phyloP scores from a whole-genome alignment of 257 asterid genomes.

The Scutellaria galericulata region DNA sequence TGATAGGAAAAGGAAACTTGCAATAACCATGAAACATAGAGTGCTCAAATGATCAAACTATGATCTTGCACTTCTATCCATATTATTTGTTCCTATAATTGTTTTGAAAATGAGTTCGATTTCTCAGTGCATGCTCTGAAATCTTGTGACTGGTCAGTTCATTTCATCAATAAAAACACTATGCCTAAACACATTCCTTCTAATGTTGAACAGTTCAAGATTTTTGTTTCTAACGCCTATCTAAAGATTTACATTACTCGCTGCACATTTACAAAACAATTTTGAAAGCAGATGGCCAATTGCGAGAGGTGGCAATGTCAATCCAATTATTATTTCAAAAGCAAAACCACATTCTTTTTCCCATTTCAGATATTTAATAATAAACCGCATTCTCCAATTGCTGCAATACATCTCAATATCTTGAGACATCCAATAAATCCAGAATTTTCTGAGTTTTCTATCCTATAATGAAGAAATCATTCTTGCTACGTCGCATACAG shows the following conservation, averaged over 20 bases:
- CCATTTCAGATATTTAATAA: not conserved
- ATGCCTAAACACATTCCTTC: conserved; percentile 20
- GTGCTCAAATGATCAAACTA: conserved; percentile 1
- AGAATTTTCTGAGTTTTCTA: conserved; percentile 4
- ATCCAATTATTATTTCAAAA: not conserved
- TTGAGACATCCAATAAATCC: not conserved
- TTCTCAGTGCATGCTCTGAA: not conserved
- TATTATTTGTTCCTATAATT: not conserved
- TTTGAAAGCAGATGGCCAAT: not conserved
- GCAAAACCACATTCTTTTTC: not conserved
- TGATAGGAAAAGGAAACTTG: no score
- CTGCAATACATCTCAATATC: conserved; percentile 4
- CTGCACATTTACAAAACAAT: not conserved
- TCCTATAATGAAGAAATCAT: no score
- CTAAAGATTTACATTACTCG: not conserved
- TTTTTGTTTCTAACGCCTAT: not conserved
- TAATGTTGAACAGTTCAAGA: not conserved
- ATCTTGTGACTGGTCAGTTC: not conserved
- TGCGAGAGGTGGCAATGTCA: not conserved
- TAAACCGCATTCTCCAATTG: not conserved
- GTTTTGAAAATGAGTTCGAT: conserved; percentile 1
- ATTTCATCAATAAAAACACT: not conserved
- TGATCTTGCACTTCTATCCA: not conserved
- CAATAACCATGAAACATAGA: no score
- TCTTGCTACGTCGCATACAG: no score